phyloP scores from a whole-genome alignment of 2,329 filamentous ascomycete species.

The Tolypocladium paradoxum region DNA sequence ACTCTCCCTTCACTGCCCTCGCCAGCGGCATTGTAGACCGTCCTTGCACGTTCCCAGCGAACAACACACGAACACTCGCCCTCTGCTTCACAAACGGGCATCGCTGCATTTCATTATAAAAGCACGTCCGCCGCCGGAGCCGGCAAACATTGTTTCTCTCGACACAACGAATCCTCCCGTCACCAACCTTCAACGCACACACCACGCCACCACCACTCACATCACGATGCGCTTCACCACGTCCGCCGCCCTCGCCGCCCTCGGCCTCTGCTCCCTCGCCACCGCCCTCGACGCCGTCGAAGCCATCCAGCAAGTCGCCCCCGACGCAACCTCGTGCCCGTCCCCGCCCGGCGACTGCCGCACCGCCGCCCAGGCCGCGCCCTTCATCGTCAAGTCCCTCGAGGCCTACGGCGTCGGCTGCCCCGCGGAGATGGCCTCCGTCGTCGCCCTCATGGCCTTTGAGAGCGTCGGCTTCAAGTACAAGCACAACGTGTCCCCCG shows the following conservation, averaged over 20 bases:
- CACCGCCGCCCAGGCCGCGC: conserved; percentile 51
- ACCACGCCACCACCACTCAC: background rate
- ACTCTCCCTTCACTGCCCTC: background rate
- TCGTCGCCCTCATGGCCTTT: conserved; percentile 60
- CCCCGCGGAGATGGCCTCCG: conserved; percentile 53
- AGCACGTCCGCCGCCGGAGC: background rate
- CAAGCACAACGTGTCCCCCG: conserved; percentile 52
- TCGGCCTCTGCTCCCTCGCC: conserved; percentile 7
- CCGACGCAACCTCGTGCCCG: conserved; percentile 36
- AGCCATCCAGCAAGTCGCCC: conserved; percentile 41
- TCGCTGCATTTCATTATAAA: background rate
- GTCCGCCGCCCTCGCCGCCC: conserved; percentile 4
- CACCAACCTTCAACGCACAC: background rate
- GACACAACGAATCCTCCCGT: background rate
- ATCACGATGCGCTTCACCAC: conserved; percentile 16
- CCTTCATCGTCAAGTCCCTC: conserved; percentile 46
- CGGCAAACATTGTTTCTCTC: background rate
- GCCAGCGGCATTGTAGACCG: background rate
- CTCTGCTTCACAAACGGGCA: background rate
- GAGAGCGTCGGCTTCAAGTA: conserved; percentile 62
- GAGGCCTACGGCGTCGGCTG: conserved; percentile 41
- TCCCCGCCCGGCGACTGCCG: conserved; percentile 40
- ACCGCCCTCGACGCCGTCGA: conserved; percentile 15
- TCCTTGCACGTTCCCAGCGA: background rate
- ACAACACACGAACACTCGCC: background rate